Evolutionary conservation across 805 yeast species (phyloP).

Genomic region (Maudiozyma saulgeensis): DNA sequence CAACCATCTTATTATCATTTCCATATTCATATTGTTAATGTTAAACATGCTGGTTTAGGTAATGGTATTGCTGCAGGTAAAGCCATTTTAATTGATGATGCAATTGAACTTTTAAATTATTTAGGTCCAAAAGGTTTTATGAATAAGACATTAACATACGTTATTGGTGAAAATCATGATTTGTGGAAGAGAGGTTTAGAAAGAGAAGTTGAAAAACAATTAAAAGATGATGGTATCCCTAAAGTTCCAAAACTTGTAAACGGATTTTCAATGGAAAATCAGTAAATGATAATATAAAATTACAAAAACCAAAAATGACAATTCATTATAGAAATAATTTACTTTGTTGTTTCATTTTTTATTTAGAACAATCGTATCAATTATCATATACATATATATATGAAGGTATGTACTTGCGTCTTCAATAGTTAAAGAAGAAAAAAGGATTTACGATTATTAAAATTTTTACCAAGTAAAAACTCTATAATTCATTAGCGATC

Average conservation of each 20-base stretch:
- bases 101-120: slow-evolving; percentile 58
- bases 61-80: slow-evolving; percentile 66
- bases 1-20: slow-evolving; percentile 96
- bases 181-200: slow-evolving; percentile 45
- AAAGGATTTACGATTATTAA: no score
- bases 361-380: no score
- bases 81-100: slow-evolving; percentile 72
- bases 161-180: slow-evolving; percentile 67
- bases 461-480: no score
- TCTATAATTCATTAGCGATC: no score
- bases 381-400: no score
- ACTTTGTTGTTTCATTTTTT: not conserved
- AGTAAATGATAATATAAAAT: not conserved
- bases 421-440: no score
- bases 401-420: no score
- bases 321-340: not conserved
- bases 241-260: slow-evolving; percentile 10
- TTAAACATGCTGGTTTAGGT: slow-evolving; percentile 58
- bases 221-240: slow-evolving; percentile 26
- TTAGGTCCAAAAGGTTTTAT: slow-evolving; percentile 49
- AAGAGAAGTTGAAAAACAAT: slow-evolving; percentile 18
- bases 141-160: slow-evolving; percentile 50
- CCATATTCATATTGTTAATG: slow-evolving; percentile 82
- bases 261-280: slow-evolving; percentile 1
- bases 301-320: not conserved